These are phyloP conservation scores for Fonsecaea multimorphosa DNA, from an alignment of 2,329 filamentous ascomycete species.

Conservation along the genomic window DNA sequence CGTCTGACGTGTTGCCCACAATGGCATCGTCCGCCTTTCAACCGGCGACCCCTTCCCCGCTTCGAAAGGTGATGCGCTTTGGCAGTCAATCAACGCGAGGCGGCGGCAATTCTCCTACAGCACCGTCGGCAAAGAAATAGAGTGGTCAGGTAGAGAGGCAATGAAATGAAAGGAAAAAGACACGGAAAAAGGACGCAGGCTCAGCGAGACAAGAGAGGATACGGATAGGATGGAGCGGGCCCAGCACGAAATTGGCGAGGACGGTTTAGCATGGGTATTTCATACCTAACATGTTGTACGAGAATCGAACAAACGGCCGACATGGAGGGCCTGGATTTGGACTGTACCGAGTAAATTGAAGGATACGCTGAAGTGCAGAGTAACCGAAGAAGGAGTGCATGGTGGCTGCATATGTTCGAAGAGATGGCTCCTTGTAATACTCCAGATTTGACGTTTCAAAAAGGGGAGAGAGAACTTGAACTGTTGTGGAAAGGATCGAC, in stretches of 20 bases:
- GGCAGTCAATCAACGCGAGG: constrained; percentile 14
- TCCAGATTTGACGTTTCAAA: not conserved
- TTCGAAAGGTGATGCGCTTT: constrained; percentile 31
- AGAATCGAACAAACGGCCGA: not conserved
- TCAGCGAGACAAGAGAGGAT: not conserved
- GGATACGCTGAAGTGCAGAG: not conserved
- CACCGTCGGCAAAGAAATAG: constrained; percentile 6
- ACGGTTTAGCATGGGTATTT: constrained; percentile 9
- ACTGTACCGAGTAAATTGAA: not conserved
- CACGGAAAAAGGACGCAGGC: not conserved
- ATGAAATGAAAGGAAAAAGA: not conserved
- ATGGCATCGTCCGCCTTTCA: constrained; percentile 23
- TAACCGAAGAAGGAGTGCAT: constrained; percentile 4
- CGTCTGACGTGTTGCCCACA: constrained; percentile 6
- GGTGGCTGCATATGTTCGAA: constrained; percentile 9
- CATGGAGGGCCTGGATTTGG: not conserved
- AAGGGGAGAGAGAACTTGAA: not conserved
- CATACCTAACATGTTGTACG: constrained; percentile 3
- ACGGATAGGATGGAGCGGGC: not conserved
- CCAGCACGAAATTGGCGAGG: not conserved
- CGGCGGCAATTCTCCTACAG: constrained; percentile 11
- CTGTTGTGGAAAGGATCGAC: not conserved
- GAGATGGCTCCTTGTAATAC: constrained; percentile 3
- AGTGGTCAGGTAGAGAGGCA: not conserved
- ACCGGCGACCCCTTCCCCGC: constrained; percentile 30